Conservation (phyloP, 768 basidiomycete species). For the Obba rivulosa region DNA sequence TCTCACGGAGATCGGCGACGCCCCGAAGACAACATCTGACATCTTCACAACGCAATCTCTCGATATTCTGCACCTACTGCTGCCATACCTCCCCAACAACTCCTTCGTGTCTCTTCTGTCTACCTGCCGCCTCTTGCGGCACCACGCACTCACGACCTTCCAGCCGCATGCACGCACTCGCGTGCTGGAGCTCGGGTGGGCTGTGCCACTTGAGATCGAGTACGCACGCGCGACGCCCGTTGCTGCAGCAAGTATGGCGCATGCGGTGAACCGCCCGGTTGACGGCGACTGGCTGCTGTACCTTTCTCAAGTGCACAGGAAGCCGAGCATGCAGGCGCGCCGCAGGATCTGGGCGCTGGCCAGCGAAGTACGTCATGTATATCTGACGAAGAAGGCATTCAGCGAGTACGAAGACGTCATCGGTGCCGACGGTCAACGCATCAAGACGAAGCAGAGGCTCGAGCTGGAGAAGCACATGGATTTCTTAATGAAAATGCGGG, state of each 20-base stretch:
- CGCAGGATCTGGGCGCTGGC: slow-evolving; percentile 23
- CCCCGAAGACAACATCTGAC: slow-evolving; percentile 8
- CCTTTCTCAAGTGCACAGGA: slow-evolving; percentile 20
- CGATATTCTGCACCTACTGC: slow-evolving; percentile 20
- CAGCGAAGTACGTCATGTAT: slow-evolving; percentile 9
- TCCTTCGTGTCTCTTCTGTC: slow-evolving; percentile 19
- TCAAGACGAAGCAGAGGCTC: too few relatives aligned
- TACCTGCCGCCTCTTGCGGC: slow-evolving; percentile 24
- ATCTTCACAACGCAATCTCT: slow-evolving; percentile 14
- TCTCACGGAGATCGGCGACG: slow-evolving; percentile 1
- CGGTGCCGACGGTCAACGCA: too few relatives aligned
- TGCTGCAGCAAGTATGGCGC: background rate
- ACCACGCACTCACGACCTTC: slow-evolving; percentile 18
- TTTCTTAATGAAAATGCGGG: too few relatives aligned
- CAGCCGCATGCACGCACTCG: slow-evolving; percentile 19
- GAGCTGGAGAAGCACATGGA: too few relatives aligned
- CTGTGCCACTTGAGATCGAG: slow-evolving; percentile 16
- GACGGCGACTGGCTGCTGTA: slow-evolving; percentile 23
- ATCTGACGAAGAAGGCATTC: too few relatives aligned
- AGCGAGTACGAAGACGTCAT: too few relatives aligned
- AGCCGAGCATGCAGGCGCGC: slow-evolving; percentile 20
- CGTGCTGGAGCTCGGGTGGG: slow-evolving; percentile 22
- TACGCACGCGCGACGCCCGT: background rate
- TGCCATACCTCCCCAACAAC: slow-evolving; percentile 16
- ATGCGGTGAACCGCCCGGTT: background rate